These are phyloP conservation scores for Dactylonectria macrodidyma DNA, from an alignment of 2,329 filamentous ascomycete genomes.

Conservation along the genomic window DNA sequence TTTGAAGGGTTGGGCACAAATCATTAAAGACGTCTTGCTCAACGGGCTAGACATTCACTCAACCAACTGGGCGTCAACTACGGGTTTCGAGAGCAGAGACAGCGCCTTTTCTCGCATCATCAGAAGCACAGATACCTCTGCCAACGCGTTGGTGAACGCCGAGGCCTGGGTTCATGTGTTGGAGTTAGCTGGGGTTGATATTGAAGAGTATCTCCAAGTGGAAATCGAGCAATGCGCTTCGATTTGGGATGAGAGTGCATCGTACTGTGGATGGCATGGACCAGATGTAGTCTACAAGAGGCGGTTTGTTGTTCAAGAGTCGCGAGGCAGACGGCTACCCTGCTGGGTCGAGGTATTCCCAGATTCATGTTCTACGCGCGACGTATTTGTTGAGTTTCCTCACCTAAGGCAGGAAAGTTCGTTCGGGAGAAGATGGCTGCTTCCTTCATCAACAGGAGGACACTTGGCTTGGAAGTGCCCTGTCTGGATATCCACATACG, in stretches of 20 bases:
- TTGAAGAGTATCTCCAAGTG: conserved; percentile 14
- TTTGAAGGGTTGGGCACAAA: not conserved
- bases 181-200: conserved; percentile 11
- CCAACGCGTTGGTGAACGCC: not conserved
- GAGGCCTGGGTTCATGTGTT: conserved; percentile 9
- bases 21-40: not conserved
- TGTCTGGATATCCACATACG: not conserved
- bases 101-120: not conserved
- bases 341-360: not conserved
- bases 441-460: too few relatives aligned
- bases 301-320: not conserved
- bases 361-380: not conserved
- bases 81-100: fast-evolving
- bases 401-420: not conserved
- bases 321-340: not conserved
- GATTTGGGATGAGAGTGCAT: not conserved
- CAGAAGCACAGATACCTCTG: fast-evolving
- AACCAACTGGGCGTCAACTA: not conserved
- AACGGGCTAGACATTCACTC: conserved; percentile 1
- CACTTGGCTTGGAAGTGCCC: not conserved
- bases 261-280: not conserved
- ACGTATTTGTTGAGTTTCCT: conserved; percentile 1
- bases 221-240: conserved; percentile 10
- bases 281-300: not conserved
- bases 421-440: not conserved